A percentile compares a stretch with the other conserved stretches of the same genome.
Conservation (phyloP, 257 asterid genomes). For the Leptodermis oblonga region DNA sequence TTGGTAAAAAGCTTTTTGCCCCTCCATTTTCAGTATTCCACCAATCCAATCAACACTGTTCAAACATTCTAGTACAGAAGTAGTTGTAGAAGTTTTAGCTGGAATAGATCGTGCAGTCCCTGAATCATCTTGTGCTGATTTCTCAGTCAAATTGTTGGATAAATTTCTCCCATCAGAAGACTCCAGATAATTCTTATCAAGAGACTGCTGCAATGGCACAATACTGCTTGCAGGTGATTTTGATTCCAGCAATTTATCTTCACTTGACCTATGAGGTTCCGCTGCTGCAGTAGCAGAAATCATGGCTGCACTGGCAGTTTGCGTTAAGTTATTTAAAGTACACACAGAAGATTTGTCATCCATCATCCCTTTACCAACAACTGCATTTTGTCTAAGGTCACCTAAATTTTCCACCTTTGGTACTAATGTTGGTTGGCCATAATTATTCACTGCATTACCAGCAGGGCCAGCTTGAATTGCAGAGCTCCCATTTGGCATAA, state of each 20-base stretch:
- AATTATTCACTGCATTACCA: constrained; percentile 27
- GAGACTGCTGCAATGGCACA: constrained; percentile 31
- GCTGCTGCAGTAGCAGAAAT: constrained; percentile 36
- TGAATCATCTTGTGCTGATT: constrained; percentile 26
- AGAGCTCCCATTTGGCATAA: constrained; percentile 41
- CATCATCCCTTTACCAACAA: constrained; percentile 28
- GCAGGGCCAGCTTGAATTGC: constrained; percentile 33
- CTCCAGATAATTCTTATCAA: constrained; percentile 34
- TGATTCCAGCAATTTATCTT: constrained; percentile 31
- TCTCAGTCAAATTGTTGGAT: constrained; percentile 12
- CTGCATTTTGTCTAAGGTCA: constrained; percentile 31
- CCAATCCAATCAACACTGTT: constrained; percentile 70
- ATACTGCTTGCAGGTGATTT: constrained; percentile 31
- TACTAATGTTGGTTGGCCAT: constrained; percentile 35
- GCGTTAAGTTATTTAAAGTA: constrained; percentile 29
- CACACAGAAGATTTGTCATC: constrained; percentile 38
- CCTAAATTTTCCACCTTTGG: constrained; percentile 32
- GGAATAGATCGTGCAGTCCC: constrained; percentile 33
- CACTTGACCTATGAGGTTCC: constrained; percentile 22
- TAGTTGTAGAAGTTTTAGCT: constrained; percentile 35
- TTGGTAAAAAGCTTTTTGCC: constrained; percentile 52
- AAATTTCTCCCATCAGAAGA: constrained; percentile 30
- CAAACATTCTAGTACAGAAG: constrained; percentile 33
- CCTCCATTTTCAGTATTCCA: constrained; percentile 47
- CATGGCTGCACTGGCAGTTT: constrained; percentile 29